phyloP scores from a whole-genome alignment of 495 filamentous ascomycete genomes.

The Podospora bellae-mahoneyi region DNA sequence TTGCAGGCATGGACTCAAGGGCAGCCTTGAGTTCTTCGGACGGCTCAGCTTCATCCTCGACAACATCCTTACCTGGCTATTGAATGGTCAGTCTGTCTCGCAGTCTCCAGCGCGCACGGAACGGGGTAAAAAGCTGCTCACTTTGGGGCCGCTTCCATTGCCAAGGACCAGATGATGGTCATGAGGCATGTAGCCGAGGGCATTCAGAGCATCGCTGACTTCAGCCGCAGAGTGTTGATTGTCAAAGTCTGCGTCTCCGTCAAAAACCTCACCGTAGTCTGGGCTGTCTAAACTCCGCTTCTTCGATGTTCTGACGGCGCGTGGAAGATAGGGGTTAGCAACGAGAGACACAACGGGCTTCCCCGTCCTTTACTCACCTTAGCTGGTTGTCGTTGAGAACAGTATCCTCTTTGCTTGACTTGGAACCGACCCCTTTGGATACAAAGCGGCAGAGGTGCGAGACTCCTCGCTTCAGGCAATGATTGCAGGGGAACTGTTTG shows the following conservation, averaged over 20 bases:
- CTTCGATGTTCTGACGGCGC: constrained; percentile 16
- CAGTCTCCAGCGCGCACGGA: background rate
- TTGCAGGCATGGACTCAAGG: constrained; percentile 23
- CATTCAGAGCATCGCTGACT: constrained; percentile 30
- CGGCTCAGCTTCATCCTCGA: constrained; percentile 21
- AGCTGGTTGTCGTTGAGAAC: constrained; percentile 18
- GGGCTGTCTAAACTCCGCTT: constrained; percentile 23
- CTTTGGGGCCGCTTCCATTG: constrained; percentile 26
- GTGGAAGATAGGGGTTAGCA: constrained; percentile 13
- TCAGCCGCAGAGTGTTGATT: constrained; percentile 21
- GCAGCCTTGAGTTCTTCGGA: constrained; percentile 31
- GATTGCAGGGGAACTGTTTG: constrained; percentile 44
- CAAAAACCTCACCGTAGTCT: constrained; percentile 11
- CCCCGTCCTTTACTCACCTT: constrained; percentile 15
- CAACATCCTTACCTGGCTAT: constrained; percentile 18
- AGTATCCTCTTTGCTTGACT: constrained; percentile 19
- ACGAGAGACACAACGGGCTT: background rate
- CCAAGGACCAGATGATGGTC: constrained; percentile 33
- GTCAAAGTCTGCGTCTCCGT: constrained; percentile 19
- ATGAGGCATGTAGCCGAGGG: constrained; percentile 35
- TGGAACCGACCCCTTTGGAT: constrained; percentile 21
- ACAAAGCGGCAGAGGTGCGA: constrained; percentile 40
- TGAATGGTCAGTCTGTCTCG: constrained; percentile 1
- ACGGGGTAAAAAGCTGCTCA: background rate
- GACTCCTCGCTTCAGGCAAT: constrained; percentile 40